These are phyloP conservation scores for Termitomyces sp. DNA, from an alignment of 1,284 basidiomycete species.

Conservation along the genomic window DNA sequence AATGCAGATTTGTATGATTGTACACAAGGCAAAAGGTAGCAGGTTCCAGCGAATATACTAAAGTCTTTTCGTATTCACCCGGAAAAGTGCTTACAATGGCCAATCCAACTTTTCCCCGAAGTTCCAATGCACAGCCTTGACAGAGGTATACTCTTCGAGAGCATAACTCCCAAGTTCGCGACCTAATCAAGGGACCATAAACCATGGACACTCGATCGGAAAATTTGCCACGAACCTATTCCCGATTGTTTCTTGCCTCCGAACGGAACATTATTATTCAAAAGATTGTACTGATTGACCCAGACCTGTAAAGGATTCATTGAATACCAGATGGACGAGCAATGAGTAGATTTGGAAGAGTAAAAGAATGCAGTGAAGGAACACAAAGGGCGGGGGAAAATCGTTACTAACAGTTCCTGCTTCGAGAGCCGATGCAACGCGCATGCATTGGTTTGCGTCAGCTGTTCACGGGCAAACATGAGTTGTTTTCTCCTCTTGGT, in stretches of 20 bases:
- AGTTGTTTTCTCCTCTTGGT: not conserved
- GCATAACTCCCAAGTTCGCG: constrained; percentile 88
- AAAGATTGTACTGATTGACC: constrained; percentile 83
- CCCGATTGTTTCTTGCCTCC: constrained; percentile 82
- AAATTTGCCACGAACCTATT: constrained; percentile 34
- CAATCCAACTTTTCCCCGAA: constrained; percentile 76
- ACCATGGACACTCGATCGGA: not conserved
- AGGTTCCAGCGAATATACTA: not conserved
- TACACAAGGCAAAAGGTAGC: not conserved
- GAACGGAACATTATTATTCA: constrained; percentile 85
- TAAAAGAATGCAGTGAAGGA: too few relatives aligned
- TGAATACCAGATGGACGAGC: not conserved
- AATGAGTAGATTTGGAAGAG: not conserved
- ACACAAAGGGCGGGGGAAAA: not conserved
- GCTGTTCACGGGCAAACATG: constrained; percentile 33
- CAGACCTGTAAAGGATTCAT: constrained; percentile 53
- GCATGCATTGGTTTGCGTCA: constrained; percentile 84
- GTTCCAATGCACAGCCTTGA: constrained; percentile 87
- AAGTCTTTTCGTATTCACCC: not conserved
- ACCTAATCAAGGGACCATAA: constrained; percentile 36
- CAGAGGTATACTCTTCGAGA: constrained; percentile 73
- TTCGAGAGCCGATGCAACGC: constrained; percentile 76
- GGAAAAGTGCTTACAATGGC: constrained; percentile 50
- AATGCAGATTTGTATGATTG: not conserved
- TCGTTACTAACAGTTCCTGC: constrained; percentile 69